Evolutionary conservation across 306 rosid species (phyloP), one percentile per base, ranked within the genome.

Genomic region (Sindora glabra): DNA sequence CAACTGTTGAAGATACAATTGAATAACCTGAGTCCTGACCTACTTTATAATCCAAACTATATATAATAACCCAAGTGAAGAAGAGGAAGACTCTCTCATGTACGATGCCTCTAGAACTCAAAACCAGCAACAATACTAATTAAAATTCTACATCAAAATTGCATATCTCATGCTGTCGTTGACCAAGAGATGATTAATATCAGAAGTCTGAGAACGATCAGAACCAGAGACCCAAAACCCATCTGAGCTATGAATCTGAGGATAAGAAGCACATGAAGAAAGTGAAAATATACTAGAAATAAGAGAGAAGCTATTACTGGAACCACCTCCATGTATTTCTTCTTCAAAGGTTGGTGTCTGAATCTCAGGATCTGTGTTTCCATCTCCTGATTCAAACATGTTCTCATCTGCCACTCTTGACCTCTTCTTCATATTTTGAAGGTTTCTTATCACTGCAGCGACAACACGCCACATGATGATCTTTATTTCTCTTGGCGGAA

Each of bases 111-210:
- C 67, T 50, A 10, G 27, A 60, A 54, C 60, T 2, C 54, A 24
- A 62, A 33, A 54, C 14, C 25, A 53, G 19, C 1, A 36, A 36
- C 11, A 10, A 32, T 30, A 40, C 32, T 11, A 10, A 38, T 45
- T 65, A 17, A 49, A 45, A 37, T 51, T 54, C 73, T 76, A 92
- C 95, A 92, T 88, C 77, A 92, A 84, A 69, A 92, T 88, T 58
- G 98, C 98, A 75, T 88, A 92, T 62, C 98, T 89, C 96, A 88
- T 88, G 82, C 98, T 81, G 4, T 92, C 98, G 69, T 73, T 88
- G 8, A 88, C 98, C 96, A 92, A 88, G 10, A 92, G 89, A 65
- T 92, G 88, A 68, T 92, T 92, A 67, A 86, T 81, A 32, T 92
- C 96, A 24, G 98, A 85, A 3, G 74, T 67, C 48, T 82, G 90